Base-by-base conservation (phyloP, 352 stramenopile species). In the Phytophthora fragariae region DNA sequence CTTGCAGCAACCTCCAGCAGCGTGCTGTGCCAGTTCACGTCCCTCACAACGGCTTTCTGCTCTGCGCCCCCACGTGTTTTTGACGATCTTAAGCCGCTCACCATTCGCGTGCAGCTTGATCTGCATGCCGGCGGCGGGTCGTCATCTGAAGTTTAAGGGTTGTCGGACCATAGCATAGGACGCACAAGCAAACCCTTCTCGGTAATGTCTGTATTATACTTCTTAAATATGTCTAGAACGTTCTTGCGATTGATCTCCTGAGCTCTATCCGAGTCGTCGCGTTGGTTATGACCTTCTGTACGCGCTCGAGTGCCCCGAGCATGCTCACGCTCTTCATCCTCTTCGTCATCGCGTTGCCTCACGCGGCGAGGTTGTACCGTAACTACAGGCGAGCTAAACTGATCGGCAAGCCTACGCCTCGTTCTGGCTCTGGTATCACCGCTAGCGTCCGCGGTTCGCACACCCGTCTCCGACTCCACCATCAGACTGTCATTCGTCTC, bases 11-110 rank as follows among this genome's bases (percentile, higher is more conserved):
- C n/a, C 11, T 3, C n/a, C 44, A 52, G 44, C 44, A 52, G n/a
- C 44, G 44, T 52, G 44, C 44, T 52, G 44, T 52, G 44, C 44
- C 44, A 52, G 44, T 52, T 52, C 15, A 52, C 44, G 9, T 15
- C 37, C 12, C 12, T 46, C 37, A 46, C 24, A 27, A 27, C 24
- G 1, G 24, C 24, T 27, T 27, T 27, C 24, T 27, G 24, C 24
- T 27, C 24, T 3, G 24, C 24, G 24, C 24, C 24, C 24, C 24
- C 0, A 27, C 24, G 44, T 6, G 44, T 52, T 14, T n/a, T 52
- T 52, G 7, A 52, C 15, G 44, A 52, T 52, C 44, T 19, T n/a
- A 5, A 52, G 15, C 1, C 44, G 44, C 44, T 52, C 11, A n/a
- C n/a, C 11, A 5, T n/a, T n/a, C 11, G 11, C 15, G 44, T 21